Evolutionary conservation across 208 protist genomes (phyloP), one percentile per base, ranked within the genome.

Genomic region (Leptomonas seymouri): DNA sequence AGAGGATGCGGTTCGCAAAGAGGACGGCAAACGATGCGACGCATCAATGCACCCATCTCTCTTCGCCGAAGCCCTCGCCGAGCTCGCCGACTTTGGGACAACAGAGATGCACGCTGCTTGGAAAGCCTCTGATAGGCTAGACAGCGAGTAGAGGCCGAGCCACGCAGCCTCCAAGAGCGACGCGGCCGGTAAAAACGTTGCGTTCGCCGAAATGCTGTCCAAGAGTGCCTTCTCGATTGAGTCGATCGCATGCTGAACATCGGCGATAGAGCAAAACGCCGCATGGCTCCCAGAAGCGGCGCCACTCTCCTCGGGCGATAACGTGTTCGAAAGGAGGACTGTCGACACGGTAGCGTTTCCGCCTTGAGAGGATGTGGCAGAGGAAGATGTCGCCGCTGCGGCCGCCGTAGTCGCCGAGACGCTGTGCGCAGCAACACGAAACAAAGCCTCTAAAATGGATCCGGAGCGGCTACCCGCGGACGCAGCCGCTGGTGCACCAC

Each of bases 151-250:
- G 18, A 76, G 50, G 31, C 71, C 45, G 21, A 76, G 71, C 71
- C 62, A 76, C 63, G 41, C 59, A 2, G 71, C 71, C 62, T 76
- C 71, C 25, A 76, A 2, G 16, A 76, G 25, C 21, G 71, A 61
- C 16, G 23, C 27, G 3, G 71, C 71, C 1, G 71, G 63, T 20
- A 76, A 46, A 18, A 8, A 25, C 3, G 41, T 3, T 23, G 28
- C 49, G 44, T 76, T 62, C 1, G 18, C 27, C 3, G 1, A 20
- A 12, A 76, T n/a, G 54, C 71, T 76, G 34, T 16, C 30, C 36
- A 76, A 39, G 28, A 76, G 25, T 6, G 63, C 55, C 56, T 46
- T 16, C 42, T 76, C 71, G 8, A 76, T 50, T 0, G 18, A 31
- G 14, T 21, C 20, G 12, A 59, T 36, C n/a, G 39, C 34, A 5